Base-by-base conservation (phyloP, 225 moss, liverwort and hornwort genomes). In the Climacium dendroides region DNA sequence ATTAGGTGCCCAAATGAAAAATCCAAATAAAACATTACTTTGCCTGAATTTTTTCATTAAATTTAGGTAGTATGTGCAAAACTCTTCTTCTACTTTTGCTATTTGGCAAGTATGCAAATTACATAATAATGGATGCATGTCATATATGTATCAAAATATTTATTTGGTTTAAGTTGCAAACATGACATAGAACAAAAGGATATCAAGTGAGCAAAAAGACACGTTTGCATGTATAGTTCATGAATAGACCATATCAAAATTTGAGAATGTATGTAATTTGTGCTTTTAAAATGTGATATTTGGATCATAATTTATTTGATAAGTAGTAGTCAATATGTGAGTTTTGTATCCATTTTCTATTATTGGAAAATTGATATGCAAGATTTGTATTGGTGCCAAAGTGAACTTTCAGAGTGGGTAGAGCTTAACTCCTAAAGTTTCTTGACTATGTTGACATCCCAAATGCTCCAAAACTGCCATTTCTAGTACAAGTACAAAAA, bases 1-100 rank as follows among this genome's bases (percentile, higher is more conserved):
- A 41, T 41, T 0, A 7, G 0, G 4, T 37, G 15, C 1, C 0
- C 0, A 1, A 0, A 26, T 70, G 4, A 15, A 70, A 14, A 70
- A 14, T 13, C n/a, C n/a, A n/a, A 2, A 39, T 4, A 3, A n/a
- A n/a, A n/a, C n/a, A n/a, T n/a, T n/a, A n/a, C n/a, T n/a, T 66
- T 22, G 4, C 4, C 3, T 3, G 0, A 35, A 65, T 35, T 0
- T 11, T 65, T 5, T 65, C n/a, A 66, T n/a, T 2, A 20, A 67
- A 22, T 9, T 37, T 66, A 7, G 7, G 6, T 7, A 67, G 2
- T 3, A 41, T 5, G 4, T 70, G 9, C 26, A 8, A 25, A 69
- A 70, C 1, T 41, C 25, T 9, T 9, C 15, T 43, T 26, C 15
- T 26, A 70, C 3, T 41, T 26, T 70, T 70, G 1, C 5, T 8